A percentile compares a stretch with the other conserved stretches of the same genome.
phyloP scores from a whole-genome alignment of 495 filamentous ascomycete genomes.

The Letharia columbiana region DNA sequence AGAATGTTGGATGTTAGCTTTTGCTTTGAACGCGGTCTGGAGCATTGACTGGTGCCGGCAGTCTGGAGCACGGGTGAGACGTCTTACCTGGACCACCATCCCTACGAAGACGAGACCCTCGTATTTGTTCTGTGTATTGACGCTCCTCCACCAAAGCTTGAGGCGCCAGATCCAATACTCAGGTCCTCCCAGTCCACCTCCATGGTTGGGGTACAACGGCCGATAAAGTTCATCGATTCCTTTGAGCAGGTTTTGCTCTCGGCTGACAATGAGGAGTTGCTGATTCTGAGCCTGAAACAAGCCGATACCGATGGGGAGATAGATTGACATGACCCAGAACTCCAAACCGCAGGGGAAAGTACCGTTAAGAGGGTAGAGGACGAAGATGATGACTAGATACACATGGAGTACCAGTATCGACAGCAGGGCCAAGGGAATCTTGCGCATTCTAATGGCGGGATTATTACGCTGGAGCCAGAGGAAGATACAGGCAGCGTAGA shows the following conservation, averaged over 20 bases:
- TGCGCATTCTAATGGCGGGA: constrained; percentile 56
- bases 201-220: constrained; percentile 8
- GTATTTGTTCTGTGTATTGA: constrained; percentile 21
- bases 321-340: constrained; percentile 70
- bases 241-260: constrained; percentile 39
- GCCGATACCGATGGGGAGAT: constrained; percentile 58
- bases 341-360: constrained; percentile 49
- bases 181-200: constrained; percentile 10
- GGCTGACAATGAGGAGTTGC: constrained; percentile 57
- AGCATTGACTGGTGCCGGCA: not conserved
- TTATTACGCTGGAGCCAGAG: constrained; percentile 47
- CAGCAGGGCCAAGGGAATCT: constrained; percentile 48
- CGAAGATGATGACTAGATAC: constrained; percentile 52
- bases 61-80: not conserved
- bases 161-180: constrained; percentile 25
- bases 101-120: constrained; percentile 37
- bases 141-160: constrained; percentile 23
- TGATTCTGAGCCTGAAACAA: constrained; percentile 62
- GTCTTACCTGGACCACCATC: constrained; percentile 43
- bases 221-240: constrained; percentile 17
- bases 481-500: constrained; percentile 45
- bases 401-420: constrained; percentile 55
- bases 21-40: not conserved
- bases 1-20: not conserved
- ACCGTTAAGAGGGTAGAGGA: constrained; percentile 52